These are phyloP conservation scores for Dioscorea zingiberensis DNA, from an alignment of 106 monocot species.

Conservation along the genomic window DNA sequence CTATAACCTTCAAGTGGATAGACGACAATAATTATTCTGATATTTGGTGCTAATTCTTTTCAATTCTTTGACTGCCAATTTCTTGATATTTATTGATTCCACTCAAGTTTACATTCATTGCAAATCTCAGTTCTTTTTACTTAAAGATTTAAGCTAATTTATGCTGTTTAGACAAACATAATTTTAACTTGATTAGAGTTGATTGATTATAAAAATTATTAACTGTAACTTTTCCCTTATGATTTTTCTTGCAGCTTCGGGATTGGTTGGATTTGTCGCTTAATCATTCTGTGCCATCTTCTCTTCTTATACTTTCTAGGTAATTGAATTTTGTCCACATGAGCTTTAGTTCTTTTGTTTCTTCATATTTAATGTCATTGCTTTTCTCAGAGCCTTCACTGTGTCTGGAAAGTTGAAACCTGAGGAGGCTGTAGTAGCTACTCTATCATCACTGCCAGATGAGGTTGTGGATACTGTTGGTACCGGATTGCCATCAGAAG, in stretches of 20 bases:
- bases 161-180: too few species aligned
- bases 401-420: slow-evolving; percentile 90
- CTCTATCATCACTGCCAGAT: slow-evolving; percentile 92
- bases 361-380: slow-evolving; percentile 7
- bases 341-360: not conserved
- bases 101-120: too few species aligned
- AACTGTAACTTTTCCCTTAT: not conserved
- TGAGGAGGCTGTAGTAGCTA: slow-evolving; percentile 94
- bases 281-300: slow-evolving; percentile 80
- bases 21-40: too few species aligned
- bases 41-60: too few species aligned
- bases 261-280: slow-evolving; percentile 97
- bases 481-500: slow-evolving; percentile 86
- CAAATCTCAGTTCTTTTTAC: too few species aligned
- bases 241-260: slow-evolving; percentile 50
- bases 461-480: slow-evolving; percentile 99
- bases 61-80: too few species aligned
- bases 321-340: slow-evolving; percentile 13
- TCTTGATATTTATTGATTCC: too few species aligned
- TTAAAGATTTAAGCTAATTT: too few species aligned
- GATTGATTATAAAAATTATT: too few species aligned
- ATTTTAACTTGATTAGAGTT: too few species aligned
- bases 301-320: slow-evolving; percentile 96
- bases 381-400: slow-evolving; percentile 61
- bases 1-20: not conserved